phyloP scores from a whole-genome alignment of 108 stramenopile genomes.

The Pseudonitzschia pungens region DNA sequence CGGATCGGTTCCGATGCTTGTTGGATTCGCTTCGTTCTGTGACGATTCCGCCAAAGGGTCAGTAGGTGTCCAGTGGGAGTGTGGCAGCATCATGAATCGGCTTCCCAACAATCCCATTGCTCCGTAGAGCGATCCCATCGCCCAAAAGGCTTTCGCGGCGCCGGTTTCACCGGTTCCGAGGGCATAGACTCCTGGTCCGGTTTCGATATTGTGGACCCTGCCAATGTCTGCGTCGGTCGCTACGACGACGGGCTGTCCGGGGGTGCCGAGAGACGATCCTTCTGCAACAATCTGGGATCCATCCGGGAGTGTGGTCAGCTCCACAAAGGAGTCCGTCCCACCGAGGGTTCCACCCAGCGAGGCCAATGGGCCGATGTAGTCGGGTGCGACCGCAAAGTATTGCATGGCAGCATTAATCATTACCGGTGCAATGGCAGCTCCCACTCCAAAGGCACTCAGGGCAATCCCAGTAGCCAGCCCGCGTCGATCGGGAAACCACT shows the following conservation, averaged over 20 bases:
- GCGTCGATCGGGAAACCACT: slow-evolving; percentile 86
- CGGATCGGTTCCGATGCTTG: too few species aligned
- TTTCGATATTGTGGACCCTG: slow-evolving; percentile 19
- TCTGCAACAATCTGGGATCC: slow-evolving; percentile 52
- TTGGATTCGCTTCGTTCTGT: background rate
- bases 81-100: slow-evolving; percentile 54
- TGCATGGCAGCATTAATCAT: slow-evolving; percentile 62
- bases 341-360: background rate
- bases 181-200: slow-evolving; percentile 52
- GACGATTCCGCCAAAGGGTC: background rate
- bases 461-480: slow-evolving; percentile 80
- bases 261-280: slow-evolving; percentile 33
- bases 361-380: slow-evolving; percentile 41
- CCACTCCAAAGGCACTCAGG: slow-evolving; percentile 83
- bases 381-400: slow-evolving; percentile 56
- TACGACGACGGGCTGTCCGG: slow-evolving; percentile 54
- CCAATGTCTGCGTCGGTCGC: slow-evolving; percentile 51
- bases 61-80: slow-evolving; percentile 48
- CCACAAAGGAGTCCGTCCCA: slow-evolving; percentile 24
- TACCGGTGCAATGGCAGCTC: slow-evolving; percentile 80
- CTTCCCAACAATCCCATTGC: slow-evolving; percentile 42
- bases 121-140: slow-evolving; percentile 52
- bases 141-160: slow-evolving; percentile 49
- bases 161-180: slow-evolving; percentile 68
- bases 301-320: slow-evolving; percentile 48